Percentiles rank a stretch among this genome's conserved stretches.
These are phyloP conservation scores for Fraxinus sp. DNA, from an alignment of 305 asterid genomes.

Conservation along the genomic window DNA sequence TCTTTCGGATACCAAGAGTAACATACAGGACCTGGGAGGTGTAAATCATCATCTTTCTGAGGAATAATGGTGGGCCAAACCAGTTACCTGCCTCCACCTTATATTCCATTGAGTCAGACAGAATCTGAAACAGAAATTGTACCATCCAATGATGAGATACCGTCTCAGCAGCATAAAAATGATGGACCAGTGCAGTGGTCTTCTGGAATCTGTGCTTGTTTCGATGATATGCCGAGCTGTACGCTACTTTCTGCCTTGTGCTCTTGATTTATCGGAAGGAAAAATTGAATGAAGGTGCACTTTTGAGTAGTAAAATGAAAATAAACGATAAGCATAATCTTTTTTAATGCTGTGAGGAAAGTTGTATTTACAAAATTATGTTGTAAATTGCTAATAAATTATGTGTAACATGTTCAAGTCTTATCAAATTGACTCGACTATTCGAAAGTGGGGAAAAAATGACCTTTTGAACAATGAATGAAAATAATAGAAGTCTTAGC, in stretches of 20 bases:
- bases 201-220: constrained; percentile 97
- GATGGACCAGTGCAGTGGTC: constrained; percentile 64
- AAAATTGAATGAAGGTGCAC: constrained; percentile 49
- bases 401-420: not conserved
- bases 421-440: not conserved
- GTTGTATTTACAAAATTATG: not conserved
- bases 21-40: constrained; percentile 13
- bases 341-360: constrained; percentile 18
- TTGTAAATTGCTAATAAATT: not conserved
- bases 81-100: constrained; percentile 56
- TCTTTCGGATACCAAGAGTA: constrained; percentile 25
- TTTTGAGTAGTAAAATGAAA: constrained; percentile 34
- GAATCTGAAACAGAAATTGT: constrained; percentile 42
- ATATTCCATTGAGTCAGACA: constrained; percentile 56
- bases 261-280: constrained; percentile 60
- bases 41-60: constrained; percentile 12
- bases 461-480: not conserved
- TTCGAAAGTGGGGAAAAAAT: not conserved
- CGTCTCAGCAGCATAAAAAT: constrained; percentile 30
- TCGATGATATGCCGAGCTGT: constrained; percentile 93
- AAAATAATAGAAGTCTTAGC: not conserved
- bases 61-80: constrained; percentile 40
- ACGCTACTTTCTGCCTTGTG: constrained; percentile 60
- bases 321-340: constrained; percentile 16
- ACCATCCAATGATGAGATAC: constrained; percentile 30